Evolutionary conservation across 805 yeast genomes (phyloP), one percentile per base, ranked within the genome.

Genomic region (Myxozyma mucilagina): DNA sequence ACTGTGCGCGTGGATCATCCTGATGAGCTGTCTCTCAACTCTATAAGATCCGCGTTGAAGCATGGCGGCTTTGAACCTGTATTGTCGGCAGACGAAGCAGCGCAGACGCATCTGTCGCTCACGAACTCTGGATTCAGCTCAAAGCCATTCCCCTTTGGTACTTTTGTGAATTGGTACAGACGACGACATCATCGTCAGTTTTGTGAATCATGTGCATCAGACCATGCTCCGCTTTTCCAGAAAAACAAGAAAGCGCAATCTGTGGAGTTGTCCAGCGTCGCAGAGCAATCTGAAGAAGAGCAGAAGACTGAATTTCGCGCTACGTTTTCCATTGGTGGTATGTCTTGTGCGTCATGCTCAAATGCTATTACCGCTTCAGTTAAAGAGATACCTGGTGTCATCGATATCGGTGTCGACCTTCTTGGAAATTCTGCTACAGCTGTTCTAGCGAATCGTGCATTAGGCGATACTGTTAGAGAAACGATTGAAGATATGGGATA

Each of bases 291-390:
- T 10, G 48, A 53, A 44, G 72, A 70, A 2, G 43, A 73, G 20
- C 75, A 72, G 41, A 50, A 58, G 24, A 65, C 71, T 31, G 71
- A 75, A 47, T 80, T 73, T 61, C 70, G 83, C 51, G 89, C 87
- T 0, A 79, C 82, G 0, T 80, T 82, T 57, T 75, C 85, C 7
- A 76, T 87, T 53, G 79, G 80, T 10, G 90, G 89, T 1, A 86
- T 87, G 90, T 82, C 89, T 1, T 85, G 90, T 69, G 83, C 87
- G 3, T 74, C 86, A 4, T 86, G 90, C 69, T 72, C 82, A 7
- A 75, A 80, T 1, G 71, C 83, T 1, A 79, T 87, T 32, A 77
- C 81, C 0, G 73, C 73, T 16, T 80, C 83, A 0, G 72, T 76
- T 34, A 69, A 69, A 45, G 69, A 67, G 11, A 56, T 71, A n/a